A percentile compares a stretch with the other conserved stretches of the same genome.
These are phyloP conservation scores for Stachybotrys chlorohalonatus DNA, from an alignment of 2,329 filamentous ascomycete genomes.

Conservation along the genomic window DNA sequence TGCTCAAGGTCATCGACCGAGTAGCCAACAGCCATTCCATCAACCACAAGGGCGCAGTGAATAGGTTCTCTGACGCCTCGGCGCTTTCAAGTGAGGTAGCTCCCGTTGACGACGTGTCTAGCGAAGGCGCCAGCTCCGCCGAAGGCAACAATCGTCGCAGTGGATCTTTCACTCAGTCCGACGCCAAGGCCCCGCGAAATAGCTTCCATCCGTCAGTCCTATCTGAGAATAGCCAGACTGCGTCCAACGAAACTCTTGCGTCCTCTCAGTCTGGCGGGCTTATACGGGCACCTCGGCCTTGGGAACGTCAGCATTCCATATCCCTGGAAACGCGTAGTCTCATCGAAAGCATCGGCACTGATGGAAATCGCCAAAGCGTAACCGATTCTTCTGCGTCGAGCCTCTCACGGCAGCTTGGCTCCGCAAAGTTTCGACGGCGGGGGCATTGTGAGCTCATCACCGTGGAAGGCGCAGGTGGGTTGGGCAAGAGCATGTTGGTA, in stretches of 20 bases:
- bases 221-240: slow-evolving; percentile 27
- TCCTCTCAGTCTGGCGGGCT: slow-evolving; percentile 32
- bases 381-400: slow-evolving; percentile 38
- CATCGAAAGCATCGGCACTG: slow-evolving; percentile 33
- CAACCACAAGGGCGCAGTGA: slow-evolving; percentile 29
- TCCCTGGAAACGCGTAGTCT: slow-evolving; percentile 39
- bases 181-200: slow-evolving; percentile 27
- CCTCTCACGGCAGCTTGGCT: slow-evolving; percentile 44
- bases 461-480: slow-evolving; percentile 51
- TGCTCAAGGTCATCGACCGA: slow-evolving; percentile 68
- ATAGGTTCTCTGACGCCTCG: slow-evolving; percentile 44
- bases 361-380: slow-evolving; percentile 31
- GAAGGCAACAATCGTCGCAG: slow-evolving; percentile 41
- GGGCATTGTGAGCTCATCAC: slow-evolving; percentile 56
- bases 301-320: slow-evolving; percentile 44
- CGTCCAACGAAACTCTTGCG: slow-evolving; percentile 36
- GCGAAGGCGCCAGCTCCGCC: slow-evolving; percentile 49
- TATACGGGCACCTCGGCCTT: slow-evolving; percentile 31
- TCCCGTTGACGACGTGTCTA: slow-evolving; percentile 45
- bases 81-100: slow-evolving; percentile 40
- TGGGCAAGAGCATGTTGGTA: slow-evolving; percentile 58
- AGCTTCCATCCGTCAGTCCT: slow-evolving; percentile 30
- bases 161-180: slow-evolving; percentile 39
- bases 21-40: slow-evolving; percentile 57
- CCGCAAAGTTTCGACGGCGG: slow-evolving; percentile 49